Base-by-base conservation (phyloP, 2,329 filamentous ascomycete species). In the Colletotrichum caudatum region DNA sequence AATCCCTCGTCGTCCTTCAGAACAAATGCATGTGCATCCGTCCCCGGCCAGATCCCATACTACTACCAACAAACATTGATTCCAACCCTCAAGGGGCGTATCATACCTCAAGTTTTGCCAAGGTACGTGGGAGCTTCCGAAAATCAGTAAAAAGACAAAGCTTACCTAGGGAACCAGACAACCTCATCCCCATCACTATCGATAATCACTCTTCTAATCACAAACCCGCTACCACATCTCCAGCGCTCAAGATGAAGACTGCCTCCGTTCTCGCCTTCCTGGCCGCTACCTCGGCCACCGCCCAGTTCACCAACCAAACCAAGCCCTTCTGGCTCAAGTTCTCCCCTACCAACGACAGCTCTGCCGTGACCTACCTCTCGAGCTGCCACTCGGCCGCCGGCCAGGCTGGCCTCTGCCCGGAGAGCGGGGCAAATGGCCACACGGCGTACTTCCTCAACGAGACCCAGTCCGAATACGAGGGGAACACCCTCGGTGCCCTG, bases 321-420 rank as follows among this genome's bases (percentile, higher is more conserved):
- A 37, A 29, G 2, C 64, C 72, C 44, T 74, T 74, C 37, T 64
- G 26, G n/a, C 70, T 74, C 23, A 66, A 66, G 44, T 66, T 61
- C 26, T 37, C 23, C 2, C 26, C 64, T 1, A 29, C 44, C 44
- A 39, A 53, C 56, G 53, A 46, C 16, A 54, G 44, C 41, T 65
- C 66, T 20, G 61, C 9, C 6, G 65, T 46, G 14, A 64, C 39
- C 54, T 74, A 73, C 41, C 70, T 74, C 35, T 1, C 18, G 12
- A 37, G 64, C 23, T 74, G 72, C 44, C 72, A 74, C 37, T 72
- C 72, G 16, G 72, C 69, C 33, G 72, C 72, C 44, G 72, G 44
- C 26, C 60, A 73, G 26, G 54, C 66, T 20, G 72, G 72, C 14
- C 64, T 74, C 29, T 74, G 72, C 60, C 60, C 66, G 2, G 72